Base-by-base conservation (phyloP, 495 filamentous ascomycete genomes). In the Letharia columbiana region DNA sequence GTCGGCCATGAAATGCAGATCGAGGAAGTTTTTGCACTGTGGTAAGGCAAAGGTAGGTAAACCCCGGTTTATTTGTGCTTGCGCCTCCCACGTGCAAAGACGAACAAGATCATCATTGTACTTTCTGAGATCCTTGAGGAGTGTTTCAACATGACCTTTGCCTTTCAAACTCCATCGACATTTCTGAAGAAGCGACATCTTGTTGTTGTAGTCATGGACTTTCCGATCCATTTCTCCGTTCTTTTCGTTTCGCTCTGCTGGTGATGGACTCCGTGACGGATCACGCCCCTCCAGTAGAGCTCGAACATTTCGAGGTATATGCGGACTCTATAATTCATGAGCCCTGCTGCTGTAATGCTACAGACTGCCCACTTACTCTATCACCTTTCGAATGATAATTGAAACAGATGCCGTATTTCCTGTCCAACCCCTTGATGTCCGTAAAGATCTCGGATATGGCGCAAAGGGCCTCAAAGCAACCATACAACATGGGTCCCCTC, bases 81-180 rank as follows among this genome's bases (percentile, higher is more conserved):
- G 59, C 12, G 33, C 37, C 17, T 61, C 59, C 37, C 35, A 61
- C 12, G 59, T 42, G 44, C 59, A 61, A 18, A 61, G 59, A 18
- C 59, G 44, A 8, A 61, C 31, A 33, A 61, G 59, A 18, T 61
- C 59, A 1, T 61, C 59, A 11, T 61, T 61, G 17, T 41, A 61
- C 11, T 61, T 47, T 42, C 37, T 6, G 4, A 61, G n/a, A 28
- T 61, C 59, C 33, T 42, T 61, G 59, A 61, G 39, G 12, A 61
- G 59, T 1, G 40, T 28, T 28, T 61, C 17, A 10, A 42, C 40
- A 28, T 7, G 59, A 17, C 59, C 59, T 42, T 61, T 61, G 37
- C 59, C 59, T 61, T 13, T 61, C 17, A 61, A 6, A 61, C 40
- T 47, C 59, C 44, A 61, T 28, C 59, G 59, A 8, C 59, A 61